Percentiles rank a stretch among this genome's conserved stretches.
Conservation (phyloP, 2,329 filamentous ascomycete genomes). For the Scleromitrula shiraiana region DNA sequence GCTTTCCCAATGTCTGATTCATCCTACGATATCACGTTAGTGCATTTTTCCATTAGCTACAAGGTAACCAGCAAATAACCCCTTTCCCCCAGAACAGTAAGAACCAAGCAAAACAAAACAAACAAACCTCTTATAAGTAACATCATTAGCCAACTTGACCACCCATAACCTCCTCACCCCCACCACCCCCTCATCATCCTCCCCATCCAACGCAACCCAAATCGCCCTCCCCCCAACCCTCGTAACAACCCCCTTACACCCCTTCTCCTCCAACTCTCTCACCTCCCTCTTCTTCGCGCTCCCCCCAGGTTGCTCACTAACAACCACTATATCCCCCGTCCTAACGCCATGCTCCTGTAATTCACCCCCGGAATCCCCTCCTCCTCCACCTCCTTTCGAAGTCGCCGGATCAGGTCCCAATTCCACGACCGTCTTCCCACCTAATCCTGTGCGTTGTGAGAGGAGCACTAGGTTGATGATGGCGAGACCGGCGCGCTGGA, state of each 20-base stretch:
- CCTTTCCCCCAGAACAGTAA: not conserved
- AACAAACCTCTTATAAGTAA: constrained; percentile 45
- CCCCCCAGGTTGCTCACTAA: constrained; percentile 67
- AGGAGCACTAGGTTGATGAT: constrained; percentile 66
- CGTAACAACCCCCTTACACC: constrained; percentile 62
- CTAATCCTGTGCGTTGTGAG: constrained; percentile 78
- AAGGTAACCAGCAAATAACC: not conserved
- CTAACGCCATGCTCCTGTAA: constrained; percentile 70
- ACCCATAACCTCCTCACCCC: constrained; percentile 46
- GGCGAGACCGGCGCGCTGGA: constrained; percentile 72
- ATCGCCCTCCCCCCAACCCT: constrained; percentile 51
- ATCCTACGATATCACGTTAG: constrained; percentile 41
- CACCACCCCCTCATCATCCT: constrained; percentile 29
- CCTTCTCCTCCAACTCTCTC: constrained; percentile 59
- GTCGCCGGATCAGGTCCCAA: constrained; percentile 65
- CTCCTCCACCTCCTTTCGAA: constrained; percentile 22
- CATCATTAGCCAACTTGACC: constrained; percentile 60
- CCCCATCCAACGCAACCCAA: constrained; percentile 60
- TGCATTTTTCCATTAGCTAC: not conserved
- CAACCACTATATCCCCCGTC: constrained; percentile 68
- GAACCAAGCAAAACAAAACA: not conserved
- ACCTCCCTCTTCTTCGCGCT: constrained; percentile 54
- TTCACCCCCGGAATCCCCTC: constrained; percentile 39
- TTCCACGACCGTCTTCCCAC: constrained; percentile 84
- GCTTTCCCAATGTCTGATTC: constrained; percentile 52